Conservation (phyloP, 2,329 filamentous ascomycete genomes). For the Mollisia scopiformis region DNA sequence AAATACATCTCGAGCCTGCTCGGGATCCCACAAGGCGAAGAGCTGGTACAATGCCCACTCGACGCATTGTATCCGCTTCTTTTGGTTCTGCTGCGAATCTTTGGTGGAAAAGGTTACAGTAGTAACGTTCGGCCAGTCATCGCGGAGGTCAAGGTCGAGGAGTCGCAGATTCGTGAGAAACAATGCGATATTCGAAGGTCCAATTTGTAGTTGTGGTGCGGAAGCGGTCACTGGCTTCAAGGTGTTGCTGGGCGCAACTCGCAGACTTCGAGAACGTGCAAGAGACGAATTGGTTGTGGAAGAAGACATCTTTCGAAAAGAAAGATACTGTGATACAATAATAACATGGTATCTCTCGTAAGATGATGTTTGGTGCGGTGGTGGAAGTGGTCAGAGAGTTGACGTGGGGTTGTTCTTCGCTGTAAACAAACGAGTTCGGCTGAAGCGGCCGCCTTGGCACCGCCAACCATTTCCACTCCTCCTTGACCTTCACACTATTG, state of each 20-base stretch:
- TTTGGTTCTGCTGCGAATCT: conserved; percentile 72
- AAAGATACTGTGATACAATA: not conserved
- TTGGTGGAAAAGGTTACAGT: conserved; percentile 69
- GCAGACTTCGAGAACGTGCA: conserved; percentile 31
- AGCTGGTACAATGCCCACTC: conserved; percentile 94
- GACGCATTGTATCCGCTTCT: conserved; percentile 77
- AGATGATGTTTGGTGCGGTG: not conserved
- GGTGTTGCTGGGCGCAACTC: conserved; percentile 25
- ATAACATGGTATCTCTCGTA: conserved; percentile 12
- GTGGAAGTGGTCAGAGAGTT: not conserved
- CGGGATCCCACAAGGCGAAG: conserved; percentile 80
- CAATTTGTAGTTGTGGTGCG: conserved; percentile 22
- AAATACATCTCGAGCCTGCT: conserved; percentile 71
- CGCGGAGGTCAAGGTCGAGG: conserved; percentile 73
- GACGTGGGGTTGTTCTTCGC: not conserved
- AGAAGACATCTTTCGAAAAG: conserved; percentile 25
- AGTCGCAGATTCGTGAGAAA: conserved; percentile 86
- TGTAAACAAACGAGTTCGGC: not conserved
- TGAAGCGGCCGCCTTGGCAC: too few species aligned
- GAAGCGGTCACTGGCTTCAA: conserved; percentile 22
- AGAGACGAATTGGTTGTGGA: conserved; percentile 25
- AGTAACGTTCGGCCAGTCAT: conserved; percentile 82
- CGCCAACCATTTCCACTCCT: too few species aligned
- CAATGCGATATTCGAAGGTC: conserved; percentile 58
- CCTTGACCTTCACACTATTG: too few species aligned